Evolutionary conservation across 106 monocot species (phyloP).

Genomic region (Xerophyta viscosa): DNA sequence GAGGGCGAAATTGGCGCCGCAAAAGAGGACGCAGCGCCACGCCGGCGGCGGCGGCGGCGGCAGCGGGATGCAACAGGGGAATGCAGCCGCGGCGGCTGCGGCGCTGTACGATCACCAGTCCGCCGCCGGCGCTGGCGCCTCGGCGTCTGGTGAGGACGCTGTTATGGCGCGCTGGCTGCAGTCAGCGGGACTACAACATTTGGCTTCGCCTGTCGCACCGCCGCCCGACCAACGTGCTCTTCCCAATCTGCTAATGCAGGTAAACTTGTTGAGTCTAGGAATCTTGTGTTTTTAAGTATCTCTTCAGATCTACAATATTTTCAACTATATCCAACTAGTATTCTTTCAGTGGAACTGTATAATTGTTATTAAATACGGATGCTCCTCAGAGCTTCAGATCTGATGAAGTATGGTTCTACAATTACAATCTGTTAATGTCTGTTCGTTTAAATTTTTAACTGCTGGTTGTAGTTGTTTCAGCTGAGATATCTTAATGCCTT

Average conservation of each 20-base stretch:
- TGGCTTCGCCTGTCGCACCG: conserved; percentile 56
- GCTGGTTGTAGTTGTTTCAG: too few relatives aligned
- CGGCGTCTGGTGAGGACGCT: conserved; percentile 46
- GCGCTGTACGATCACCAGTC: conserved; percentile 30
- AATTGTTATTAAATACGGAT: too few relatives aligned
- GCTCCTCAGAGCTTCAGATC: too few relatives aligned
- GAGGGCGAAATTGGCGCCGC: conserved; percentile 76
- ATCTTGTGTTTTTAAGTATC: too few relatives aligned
- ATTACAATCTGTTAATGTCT: too few relatives aligned
- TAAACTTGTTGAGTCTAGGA: too few relatives aligned
- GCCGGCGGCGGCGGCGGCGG: conserved; percentile 37
- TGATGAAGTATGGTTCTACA: too few relatives aligned
- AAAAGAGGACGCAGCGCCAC: conserved; percentile 68
- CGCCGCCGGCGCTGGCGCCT: conserved; percentile 7
- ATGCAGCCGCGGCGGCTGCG: conserved; percentile 32
- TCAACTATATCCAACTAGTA: too few relatives aligned
- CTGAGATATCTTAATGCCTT: too few relatives aligned
- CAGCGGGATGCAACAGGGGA: conserved; percentile 49
- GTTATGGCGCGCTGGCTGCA: conserved; percentile 85
- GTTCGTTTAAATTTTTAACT: too few relatives aligned
- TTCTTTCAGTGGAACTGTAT: too few relatives aligned
- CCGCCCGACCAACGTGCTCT: conserved; percentile 37
- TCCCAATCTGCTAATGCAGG: conserved; percentile 62
- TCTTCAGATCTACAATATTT: too few relatives aligned
- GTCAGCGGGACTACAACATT: conserved; percentile 83